Evolutionary conservation across 148 eudicot genomes (phyloP), one percentile per base, ranked within the genome.

Genomic region (Agrostemma githago): DNA sequence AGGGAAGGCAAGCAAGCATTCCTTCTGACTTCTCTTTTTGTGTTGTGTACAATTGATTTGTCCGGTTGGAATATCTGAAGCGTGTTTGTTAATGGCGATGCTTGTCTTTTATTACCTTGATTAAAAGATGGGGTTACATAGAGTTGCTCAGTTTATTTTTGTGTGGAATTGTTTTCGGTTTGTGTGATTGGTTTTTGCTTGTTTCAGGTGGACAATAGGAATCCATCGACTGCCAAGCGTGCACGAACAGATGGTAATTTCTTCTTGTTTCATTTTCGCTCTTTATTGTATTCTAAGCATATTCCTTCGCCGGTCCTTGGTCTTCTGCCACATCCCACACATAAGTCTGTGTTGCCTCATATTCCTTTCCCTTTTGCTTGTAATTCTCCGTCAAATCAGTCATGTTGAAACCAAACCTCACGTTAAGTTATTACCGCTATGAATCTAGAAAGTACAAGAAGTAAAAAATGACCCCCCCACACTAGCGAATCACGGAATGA

Each of bases 221-320:
- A 88, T 77, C 85, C 97, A n/a, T 89, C 95, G 6, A 89, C 90
- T 0, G 82, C 88, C 66, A 92, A 92, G 82, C 92, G 97, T 60
- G 97, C 97, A 48, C 83, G 97, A 76, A 92, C 97, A 68, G 97
- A 92, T 80, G 97, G 97, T 92, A 85, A 71, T 58, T 1, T 60
- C 48, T 34, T 43, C 40, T 8, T 39, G 8, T 53, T 11, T 19
- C n/a, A 44, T 6, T 38, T 34, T 37, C 2, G 1, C 5, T 75
- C 20, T 9, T 38, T 10, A 56, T 26, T 20, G 10, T 40, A 3
- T 46, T 62, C 66, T 1, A 62, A 34, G 15, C 37, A 6, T 21
- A 62, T 62, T 26, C 34, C 34, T 26, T 26, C 1, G 34, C 34
- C 34, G 34, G 34, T 26, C 34, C 34, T 26, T 26, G 34, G 34